Percentiles rank a stretch among this genome's conserved stretches.
These are phyloP conservation scores for Lactarius sp. DNA, from an alignment of 768 basidiomycete genomes.

Conservation along the genomic window DNA sequence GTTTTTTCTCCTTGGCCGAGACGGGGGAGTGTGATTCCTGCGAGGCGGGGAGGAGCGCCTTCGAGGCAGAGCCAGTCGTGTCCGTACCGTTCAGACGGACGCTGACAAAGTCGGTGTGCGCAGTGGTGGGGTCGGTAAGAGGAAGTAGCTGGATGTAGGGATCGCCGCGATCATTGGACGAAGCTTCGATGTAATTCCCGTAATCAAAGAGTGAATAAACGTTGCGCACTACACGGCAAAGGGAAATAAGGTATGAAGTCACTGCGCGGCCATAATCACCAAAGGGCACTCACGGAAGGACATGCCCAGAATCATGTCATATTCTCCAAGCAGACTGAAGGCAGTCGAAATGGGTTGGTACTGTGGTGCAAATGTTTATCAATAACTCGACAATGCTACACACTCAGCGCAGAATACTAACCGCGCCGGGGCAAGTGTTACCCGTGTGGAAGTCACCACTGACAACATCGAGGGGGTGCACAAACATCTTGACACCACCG, in stretches of 20 bases:
- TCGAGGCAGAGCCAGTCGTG: constrained; percentile 48
- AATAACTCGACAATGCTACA: background rate
- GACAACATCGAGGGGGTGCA: constrained; percentile 70
- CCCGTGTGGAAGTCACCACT: constrained; percentile 46
- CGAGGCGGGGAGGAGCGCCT: constrained; percentile 54
- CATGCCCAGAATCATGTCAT: constrained; percentile 83
- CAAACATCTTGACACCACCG: constrained; percentile 59
- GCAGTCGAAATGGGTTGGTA: constrained; percentile 83
- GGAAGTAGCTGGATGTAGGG: constrained; percentile 72
- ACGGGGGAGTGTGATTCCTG: constrained; percentile 62
- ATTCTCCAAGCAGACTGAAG: constrained; percentile 70
- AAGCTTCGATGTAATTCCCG: constrained; percentile 57
- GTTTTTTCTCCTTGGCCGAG: constrained; percentile 59
- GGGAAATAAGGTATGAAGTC: background rate
- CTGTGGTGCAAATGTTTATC: constrained; percentile 32
- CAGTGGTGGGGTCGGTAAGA: constrained; percentile 46
- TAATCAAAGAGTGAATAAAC: constrained; percentile 67
- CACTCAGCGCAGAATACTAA: constrained; percentile 35
- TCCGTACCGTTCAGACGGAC: constrained; percentile 57
- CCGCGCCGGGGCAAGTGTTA: constrained; percentile 61
- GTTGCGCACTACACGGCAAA: constrained; percentile 56
- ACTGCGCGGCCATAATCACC: background rate
- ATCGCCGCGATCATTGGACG: constrained; percentile 41
- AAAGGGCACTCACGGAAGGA: constrained; percentile 52
- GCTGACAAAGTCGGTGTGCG: constrained; percentile 62